Base-by-base conservation (phyloP, 306 rosid genomes). In the Geum urbanum region DNA sequence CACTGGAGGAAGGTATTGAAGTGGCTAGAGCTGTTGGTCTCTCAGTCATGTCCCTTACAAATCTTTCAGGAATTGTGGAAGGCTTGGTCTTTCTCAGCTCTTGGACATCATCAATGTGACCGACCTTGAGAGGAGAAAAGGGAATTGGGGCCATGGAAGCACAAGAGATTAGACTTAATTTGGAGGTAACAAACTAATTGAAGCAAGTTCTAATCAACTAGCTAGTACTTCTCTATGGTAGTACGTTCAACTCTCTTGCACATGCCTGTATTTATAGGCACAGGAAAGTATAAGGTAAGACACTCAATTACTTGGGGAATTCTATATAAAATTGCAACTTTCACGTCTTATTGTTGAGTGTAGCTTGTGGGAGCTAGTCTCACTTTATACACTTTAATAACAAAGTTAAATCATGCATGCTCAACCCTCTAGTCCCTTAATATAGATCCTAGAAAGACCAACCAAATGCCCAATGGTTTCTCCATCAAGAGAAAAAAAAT, bases 81-180 rank as follows among this genome's bases (percentile, higher is more conserved):
- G 96, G 88, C 74, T 85, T 85, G 10, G 84, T 58, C 72, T 81
- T 87, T 84, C 86, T 88, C 9, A 94, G 87, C 58, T 94, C 99
- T 87, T 91, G 97, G 67, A 94, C 99, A 86, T 94, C 99, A 74
- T 89, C 91, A 57, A 94, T 88, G 78, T 89, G 89, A 8, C 97
- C 97, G 78, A 86, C 87, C 41, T 87, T 84, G 68, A 82, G n/a
- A 15, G 81, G 75, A 43, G 83, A 78, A 72, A 72, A 59, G 2
- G 91, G 87, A 46, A 63, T 86, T 7, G 97, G 95, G 76, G 95
- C 88, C 99, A 94, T 92, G 45, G 79, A 66, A 65, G 58, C 54
- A 67, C 67, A 52, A 63, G 62, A 70, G 32, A 0, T 24, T 24
- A 2, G 27, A 24, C 27, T 24, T 24, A 24, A 24, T 47, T 55